These are phyloP conservation scores for Sporothrix luriei DNA, from an alignment of 2,329 filamentous ascomycete species.

Conservation along the genomic window DNA sequence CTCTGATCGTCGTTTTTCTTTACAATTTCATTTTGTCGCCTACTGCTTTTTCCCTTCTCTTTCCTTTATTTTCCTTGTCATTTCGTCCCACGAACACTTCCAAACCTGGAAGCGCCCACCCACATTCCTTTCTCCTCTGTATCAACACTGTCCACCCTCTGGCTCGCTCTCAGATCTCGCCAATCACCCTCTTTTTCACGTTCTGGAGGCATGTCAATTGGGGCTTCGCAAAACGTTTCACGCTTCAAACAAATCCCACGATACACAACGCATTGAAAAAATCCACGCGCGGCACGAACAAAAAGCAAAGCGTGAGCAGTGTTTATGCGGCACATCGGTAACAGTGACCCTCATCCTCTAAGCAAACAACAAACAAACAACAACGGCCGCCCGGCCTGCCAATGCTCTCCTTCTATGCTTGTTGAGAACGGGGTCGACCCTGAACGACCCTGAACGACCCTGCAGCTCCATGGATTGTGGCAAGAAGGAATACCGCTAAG, in stretches of 20 bases:
- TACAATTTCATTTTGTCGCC: constrained; percentile 1
- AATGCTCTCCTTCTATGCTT: constrained; percentile 31
- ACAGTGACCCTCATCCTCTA: not conserved
- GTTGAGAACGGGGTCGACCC: constrained; percentile 29
- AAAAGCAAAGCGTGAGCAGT: not conserved
- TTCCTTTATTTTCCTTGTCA: constrained; percentile 2
- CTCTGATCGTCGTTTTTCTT: constrained; percentile 23
- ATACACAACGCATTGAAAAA: not conserved
- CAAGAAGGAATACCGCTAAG: constrained; percentile 4
- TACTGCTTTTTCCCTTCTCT: not conserved
- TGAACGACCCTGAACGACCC: constrained; percentile 24
- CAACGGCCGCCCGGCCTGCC: not conserved
- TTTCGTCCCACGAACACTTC: not conserved
- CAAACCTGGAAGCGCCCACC: not conserved
- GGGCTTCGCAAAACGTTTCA: not conserved
- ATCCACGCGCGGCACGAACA: not conserved
- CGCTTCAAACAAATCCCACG: not conserved
- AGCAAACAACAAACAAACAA: constrained; percentile 33
- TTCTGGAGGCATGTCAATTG: not conserved
- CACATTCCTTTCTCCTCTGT: constrained; percentile 7
- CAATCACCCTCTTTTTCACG: not conserved
- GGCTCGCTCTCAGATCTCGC: not conserved
- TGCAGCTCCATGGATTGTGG: constrained; percentile 26
- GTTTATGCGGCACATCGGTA: not conserved
- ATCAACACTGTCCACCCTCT: not conserved